Conservation (phyloP, 2,329 filamentous ascomycete species). For the Diaporthe sp. region DNA sequence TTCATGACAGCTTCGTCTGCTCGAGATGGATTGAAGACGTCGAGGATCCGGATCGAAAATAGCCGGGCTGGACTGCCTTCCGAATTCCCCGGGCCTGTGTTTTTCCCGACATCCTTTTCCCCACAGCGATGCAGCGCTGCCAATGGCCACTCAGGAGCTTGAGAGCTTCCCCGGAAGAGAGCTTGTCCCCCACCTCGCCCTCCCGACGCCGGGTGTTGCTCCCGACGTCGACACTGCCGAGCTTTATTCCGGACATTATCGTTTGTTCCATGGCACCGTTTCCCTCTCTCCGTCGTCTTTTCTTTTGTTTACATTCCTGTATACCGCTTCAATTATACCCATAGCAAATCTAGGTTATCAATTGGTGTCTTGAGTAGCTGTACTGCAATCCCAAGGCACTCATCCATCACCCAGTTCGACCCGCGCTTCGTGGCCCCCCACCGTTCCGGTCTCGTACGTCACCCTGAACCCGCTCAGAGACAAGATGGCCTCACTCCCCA, state of each 20-base stretch:
- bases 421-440: neutral
- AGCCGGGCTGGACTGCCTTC: slow-evolving; percentile 26
- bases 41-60: neutral
- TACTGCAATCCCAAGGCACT: neutral
- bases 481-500: slow-evolving; percentile 63
- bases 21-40: neutral
- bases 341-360: neutral
- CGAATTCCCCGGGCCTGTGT: slow-evolving; percentile 16
- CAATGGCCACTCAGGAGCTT: slow-evolving; percentile 9
- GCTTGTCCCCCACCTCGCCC: slow-evolving; percentile 28
- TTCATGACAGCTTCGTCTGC: neutral
- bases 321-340: neutral
- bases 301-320: neutral
- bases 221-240: slow-evolving; percentile 17
- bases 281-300: neutral
- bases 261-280: neutral
- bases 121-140: slow-evolving; percentile 2
- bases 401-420: neutral
- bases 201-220: slow-evolving; percentile 32
- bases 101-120: slow-evolving; percentile 8
- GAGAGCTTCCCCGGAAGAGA: slow-evolving; percentile 28
- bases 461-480: neutral
- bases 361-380: neutral
- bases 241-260: slow-evolving; percentile 12
- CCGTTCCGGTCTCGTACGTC: slow-evolving; percentile 5